A percentile compares a stretch with the other conserved stretches of the same genome.
Conservation (phyloP, 352 stramenopile genomes). For the Globisporangium radiosum region DNA sequence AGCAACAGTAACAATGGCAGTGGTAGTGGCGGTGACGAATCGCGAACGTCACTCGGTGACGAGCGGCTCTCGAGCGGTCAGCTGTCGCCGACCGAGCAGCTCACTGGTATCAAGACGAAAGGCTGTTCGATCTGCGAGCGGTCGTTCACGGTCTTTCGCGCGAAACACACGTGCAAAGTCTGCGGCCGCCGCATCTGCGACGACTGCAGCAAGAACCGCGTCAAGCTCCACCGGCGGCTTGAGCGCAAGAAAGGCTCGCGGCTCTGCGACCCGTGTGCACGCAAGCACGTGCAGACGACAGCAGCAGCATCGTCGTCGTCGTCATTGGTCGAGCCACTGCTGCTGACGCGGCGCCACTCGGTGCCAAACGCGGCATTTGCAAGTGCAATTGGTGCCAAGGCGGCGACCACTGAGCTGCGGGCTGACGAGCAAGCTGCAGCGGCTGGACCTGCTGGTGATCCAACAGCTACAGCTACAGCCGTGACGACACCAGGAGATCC, state of each 20-base stretch:
- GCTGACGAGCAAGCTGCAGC: too few species aligned
- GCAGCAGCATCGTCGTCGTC: conserved; percentile 7
- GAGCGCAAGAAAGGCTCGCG: conserved; percentile 69
- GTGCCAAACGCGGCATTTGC: conserved; percentile 9
- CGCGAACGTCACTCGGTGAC: neutral
- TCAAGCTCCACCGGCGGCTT: conserved; percentile 59
- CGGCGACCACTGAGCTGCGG: neutral
- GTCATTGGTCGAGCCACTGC: conserved; percentile 14
- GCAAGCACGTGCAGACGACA: conserved; percentile 40
- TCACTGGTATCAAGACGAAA: conserved; percentile 9
- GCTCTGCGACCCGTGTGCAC: conserved; percentile 65
- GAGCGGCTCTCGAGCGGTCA: conserved; percentile 5
- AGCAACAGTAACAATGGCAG: neutral
- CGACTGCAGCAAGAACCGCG: conserved; percentile 77
- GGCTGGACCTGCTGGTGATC: neutral
- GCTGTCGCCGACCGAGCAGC: conserved; percentile 5
- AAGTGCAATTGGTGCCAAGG: neutral
- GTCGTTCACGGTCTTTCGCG: conserved; percentile 70
- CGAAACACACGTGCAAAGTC: conserved; percentile 78
- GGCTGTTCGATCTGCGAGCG: conserved; percentile 59
- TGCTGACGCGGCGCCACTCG: conserved; percentile 12
- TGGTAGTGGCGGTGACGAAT: neutral
- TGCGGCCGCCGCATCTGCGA: conserved; percentile 71
- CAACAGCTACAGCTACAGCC: neutral
- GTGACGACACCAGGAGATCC: neutral